These are phyloP conservation scores for Pezizomycotina sp. DNA, from an alignment of 2,329 filamentous ascomycete genomes.

Conservation along the genomic window DNA sequence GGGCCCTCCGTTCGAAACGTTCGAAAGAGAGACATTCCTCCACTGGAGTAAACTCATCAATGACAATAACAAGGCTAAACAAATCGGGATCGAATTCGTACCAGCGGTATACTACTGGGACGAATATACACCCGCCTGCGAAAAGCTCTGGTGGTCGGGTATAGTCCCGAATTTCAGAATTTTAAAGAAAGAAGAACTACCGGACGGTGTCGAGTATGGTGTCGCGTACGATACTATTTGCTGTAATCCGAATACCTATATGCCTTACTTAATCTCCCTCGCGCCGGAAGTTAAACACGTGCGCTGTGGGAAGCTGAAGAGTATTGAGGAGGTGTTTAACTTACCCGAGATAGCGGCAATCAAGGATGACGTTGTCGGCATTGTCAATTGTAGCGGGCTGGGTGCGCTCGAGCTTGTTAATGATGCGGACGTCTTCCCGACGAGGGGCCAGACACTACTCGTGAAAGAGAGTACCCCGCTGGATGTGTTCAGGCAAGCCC, in stretches of 20 bases:
- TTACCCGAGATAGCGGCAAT: conserved; percentile 23
- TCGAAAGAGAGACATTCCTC: conserved; percentile 32
- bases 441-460: conserved; percentile 33
- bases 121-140: conserved; percentile 8
- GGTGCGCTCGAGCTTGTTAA: conserved; percentile 28
- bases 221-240: conserved; percentile 28
- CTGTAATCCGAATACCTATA: conserved; percentile 30
- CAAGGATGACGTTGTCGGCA: conserved; percentile 24
- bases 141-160: conserved; percentile 30
- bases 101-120: conserved; percentile 15
- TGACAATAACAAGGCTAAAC: conserved; percentile 19
- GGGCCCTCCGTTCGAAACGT: conserved; percentile 28
- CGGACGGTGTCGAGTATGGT: conserved; percentile 22
- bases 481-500: conserved; percentile 22
- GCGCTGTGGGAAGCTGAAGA: conserved; percentile 16
- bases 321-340: conserved; percentile 17
- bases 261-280: conserved; percentile 24
- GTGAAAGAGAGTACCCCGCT: conserved; percentile 28
- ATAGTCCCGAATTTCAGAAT: conserved; percentile 28
- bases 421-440: conserved; percentile 30
- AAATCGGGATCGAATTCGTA: conserved; percentile 19
- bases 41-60: conserved; percentile 28
- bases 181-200: conserved; percentile 16
- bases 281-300: too few relatives aligned
- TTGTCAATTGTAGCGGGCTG: conserved; percentile 32